These are phyloP conservation scores for Ceratocystis alfenasii DNA, from an alignment of 2,329 filamentous ascomycete genomes.

Conservation along the genomic window DNA sequence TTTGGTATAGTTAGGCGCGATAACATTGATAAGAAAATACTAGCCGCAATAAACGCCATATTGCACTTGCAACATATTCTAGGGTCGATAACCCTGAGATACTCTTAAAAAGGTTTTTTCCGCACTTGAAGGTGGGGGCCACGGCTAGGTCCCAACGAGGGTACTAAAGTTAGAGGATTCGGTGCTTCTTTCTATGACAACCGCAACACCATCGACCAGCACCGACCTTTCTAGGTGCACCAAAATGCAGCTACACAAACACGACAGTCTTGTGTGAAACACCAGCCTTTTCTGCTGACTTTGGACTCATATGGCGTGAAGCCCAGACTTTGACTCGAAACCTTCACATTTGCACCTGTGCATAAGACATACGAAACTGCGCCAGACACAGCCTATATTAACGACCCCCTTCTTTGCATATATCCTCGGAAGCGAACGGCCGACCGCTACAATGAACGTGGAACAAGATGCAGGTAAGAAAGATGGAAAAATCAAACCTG, in stretches of 20 bases:
- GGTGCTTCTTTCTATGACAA: slow-evolving; percentile 6
- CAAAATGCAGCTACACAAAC: background rate
- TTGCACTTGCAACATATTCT: background rate
- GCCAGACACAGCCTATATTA: background rate
- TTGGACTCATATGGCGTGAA: background rate
- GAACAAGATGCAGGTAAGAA: slow-evolving; percentile 14
- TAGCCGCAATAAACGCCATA: slow-evolving; percentile 9
- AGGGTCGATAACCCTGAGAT: background rate
- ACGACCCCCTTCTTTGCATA: background rate
- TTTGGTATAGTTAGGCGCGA: background rate
- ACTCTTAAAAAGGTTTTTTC: background rate
- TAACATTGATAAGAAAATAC: background rate
- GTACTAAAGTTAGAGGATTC: background rate
- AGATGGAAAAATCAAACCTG: background rate
- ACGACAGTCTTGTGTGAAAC: background rate
- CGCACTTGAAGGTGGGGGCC: background rate
- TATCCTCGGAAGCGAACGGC: slow-evolving; percentile 3
- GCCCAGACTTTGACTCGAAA: background rate
- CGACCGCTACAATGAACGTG: slow-evolving; percentile 15
- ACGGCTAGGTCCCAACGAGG: background rate
- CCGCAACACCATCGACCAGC: background rate
- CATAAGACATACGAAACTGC: background rate
- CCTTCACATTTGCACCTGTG: background rate
- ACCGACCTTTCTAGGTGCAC: background rate
- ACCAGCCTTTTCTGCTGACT: background rate